These are phyloP conservation scores for Yamadazyma laniorum DNA, from an alignment of 805 yeast species.

Conservation along the genomic window DNA sequence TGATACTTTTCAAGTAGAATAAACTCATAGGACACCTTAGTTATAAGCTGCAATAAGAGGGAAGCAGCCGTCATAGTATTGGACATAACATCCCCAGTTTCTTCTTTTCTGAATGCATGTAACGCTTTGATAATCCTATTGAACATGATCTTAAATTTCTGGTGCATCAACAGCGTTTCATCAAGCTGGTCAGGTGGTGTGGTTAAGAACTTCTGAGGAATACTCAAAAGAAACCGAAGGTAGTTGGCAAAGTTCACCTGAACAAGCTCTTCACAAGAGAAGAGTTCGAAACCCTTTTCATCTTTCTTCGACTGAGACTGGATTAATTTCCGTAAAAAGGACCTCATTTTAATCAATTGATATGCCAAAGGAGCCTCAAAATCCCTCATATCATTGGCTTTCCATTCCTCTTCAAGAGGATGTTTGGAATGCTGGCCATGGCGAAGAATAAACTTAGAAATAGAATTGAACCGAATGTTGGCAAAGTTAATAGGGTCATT, in stretches of 20 bases:
- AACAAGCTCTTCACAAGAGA: constrained; percentile 33
- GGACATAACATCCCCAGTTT: constrained; percentile 21
- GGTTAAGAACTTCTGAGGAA: constrained; percentile 23
- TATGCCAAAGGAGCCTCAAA: constrained; percentile 33
- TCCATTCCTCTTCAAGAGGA: constrained; percentile 18
- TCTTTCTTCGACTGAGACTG: constrained; percentile 11
- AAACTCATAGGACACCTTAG: constrained; percentile 38
- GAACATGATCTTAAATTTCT: constrained; percentile 27
- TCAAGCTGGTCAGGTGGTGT: constrained; percentile 16
- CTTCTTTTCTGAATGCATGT: constrained; percentile 26
- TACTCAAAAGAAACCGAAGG: constrained; percentile 29
- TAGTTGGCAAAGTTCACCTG: constrained; percentile 40
- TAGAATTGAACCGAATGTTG: constrained; percentile 17
- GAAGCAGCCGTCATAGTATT: constrained; percentile 14
- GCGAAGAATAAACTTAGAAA: constrained; percentile 14
- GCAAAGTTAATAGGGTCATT: constrained; percentile 42
- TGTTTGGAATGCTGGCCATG: constrained; percentile 18
- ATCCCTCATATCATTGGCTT: constrained; percentile 20
- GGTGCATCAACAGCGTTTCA: constrained; percentile 25
- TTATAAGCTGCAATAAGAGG: constrained; percentile 28
- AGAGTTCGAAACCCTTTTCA: constrained; percentile 9
- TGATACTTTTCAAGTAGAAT: constrained; percentile 39
- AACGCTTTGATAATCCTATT: constrained; percentile 25
- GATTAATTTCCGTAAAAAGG: constrained; percentile 26
- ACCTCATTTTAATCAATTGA: constrained; percentile 26